These are phyloP conservation scores for Oemleria cerasiformis DNA, from an alignment of 306 rosid species.

Conservation along the genomic window DNA sequence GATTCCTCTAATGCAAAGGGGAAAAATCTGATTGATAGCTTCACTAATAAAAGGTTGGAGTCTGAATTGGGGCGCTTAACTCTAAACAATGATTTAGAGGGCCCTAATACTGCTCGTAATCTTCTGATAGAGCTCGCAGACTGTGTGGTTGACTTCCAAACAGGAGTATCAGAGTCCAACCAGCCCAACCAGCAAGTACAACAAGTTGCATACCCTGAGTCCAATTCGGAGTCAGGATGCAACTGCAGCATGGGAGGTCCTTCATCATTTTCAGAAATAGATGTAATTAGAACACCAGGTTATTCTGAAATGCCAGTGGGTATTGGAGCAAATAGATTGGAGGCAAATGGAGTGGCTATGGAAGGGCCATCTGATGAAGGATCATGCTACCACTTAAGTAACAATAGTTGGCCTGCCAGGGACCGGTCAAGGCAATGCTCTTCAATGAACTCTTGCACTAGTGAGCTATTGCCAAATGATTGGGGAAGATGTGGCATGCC, in stretches of 20 bases:
- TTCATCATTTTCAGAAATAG: conserved; percentile 48
- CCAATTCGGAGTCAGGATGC: conserved; percentile 57
- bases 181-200: conserved; percentile 57
- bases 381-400: conserved; percentile 63
- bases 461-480: conserved; percentile 59
- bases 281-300: conserved; percentile 52
- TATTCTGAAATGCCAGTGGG: conserved; percentile 55
- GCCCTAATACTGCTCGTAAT: conserved; percentile 37
- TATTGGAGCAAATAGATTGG: conserved; percentile 53
- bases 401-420: conserved; percentile 56
- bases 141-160: conserved; percentile 51
- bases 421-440: conserved; percentile 71
- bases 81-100: conserved; percentile 53
- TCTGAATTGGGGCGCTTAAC: conserved; percentile 55
- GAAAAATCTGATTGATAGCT: conserved; percentile 42
- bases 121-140: conserved; percentile 66
- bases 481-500: conserved; percentile 84
- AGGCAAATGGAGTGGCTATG: conserved; percentile 52
- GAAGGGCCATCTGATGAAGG: conserved; percentile 96
- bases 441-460: conserved; percentile 59
- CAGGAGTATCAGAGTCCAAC: conserved; percentile 46
- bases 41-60: conserved; percentile 51
- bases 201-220: conserved; percentile 45
- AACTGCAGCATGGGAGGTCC: conserved; percentile 64
- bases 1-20: conserved; percentile 55